A percentile compares a stretch with the other conserved stretches of the same genome.
Conservation (phyloP, 345 rosid species). For the Citrus hindsii region DNA sequence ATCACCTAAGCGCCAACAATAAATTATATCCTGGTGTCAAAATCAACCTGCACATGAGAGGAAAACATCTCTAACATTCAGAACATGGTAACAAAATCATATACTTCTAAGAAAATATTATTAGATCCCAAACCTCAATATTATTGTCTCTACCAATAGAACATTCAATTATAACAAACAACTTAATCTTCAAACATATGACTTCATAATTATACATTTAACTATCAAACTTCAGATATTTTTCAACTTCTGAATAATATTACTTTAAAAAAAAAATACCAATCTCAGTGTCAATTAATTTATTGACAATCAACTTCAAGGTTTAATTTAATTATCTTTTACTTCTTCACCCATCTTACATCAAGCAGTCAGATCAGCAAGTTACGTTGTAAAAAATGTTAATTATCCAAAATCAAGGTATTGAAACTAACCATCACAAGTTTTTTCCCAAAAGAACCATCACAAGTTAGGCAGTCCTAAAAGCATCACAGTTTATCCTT, state of each 20-base stretch:
- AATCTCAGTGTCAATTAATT: not conserved
- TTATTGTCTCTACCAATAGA: not conserved
- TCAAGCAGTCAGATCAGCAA: not conserved
- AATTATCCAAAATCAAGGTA: not conserved
- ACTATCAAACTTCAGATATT: not conserved
- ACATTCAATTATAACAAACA: constrained; percentile 1
- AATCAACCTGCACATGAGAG: constrained; percentile 38
- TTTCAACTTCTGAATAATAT: not conserved
- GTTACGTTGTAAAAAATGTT: not conserved
- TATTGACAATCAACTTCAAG: not conserved
- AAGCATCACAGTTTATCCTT: not conserved
- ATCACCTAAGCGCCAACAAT: constrained; percentile 1
- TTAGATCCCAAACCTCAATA: not conserved
- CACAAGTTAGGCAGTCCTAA: not conserved
- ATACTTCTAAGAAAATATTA: not conserved
- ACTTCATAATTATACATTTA: not conserved
- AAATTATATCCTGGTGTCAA: constrained; percentile 16
- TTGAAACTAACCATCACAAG: constrained; percentile 5
- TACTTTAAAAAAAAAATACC: not conserved
- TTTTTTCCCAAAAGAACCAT: not conserved
- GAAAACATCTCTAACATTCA: constrained; percentile 12
- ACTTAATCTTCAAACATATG: constrained; percentile 2
- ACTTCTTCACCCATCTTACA: not conserved
- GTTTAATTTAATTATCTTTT: not conserved
- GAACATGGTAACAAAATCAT: constrained; percentile 7